These are phyloP conservation scores for Fusarium sp. DNA, from an alignment of 2,329 filamentous ascomycete genomes.

Conservation along the genomic window DNA sequence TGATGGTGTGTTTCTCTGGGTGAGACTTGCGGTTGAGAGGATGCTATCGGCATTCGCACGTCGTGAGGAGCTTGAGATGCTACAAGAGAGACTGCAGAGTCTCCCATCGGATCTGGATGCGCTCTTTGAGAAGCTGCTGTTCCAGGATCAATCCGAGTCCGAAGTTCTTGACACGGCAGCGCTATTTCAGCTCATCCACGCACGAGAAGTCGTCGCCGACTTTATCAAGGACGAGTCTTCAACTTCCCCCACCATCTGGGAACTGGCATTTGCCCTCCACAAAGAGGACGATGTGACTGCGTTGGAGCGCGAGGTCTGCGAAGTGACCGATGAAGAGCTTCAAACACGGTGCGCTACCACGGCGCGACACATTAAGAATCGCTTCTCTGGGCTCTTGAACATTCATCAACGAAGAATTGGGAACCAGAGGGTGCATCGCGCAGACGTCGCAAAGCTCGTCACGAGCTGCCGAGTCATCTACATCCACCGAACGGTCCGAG, in stretches of 20 bases:
- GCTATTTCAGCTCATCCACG: conserved; percentile 45
- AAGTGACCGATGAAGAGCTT: conserved; percentile 34
- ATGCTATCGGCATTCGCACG: conserved; percentile 34
- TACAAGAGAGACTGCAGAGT: conserved; percentile 15
- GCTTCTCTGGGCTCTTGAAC: conserved; percentile 43
- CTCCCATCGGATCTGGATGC: conserved; percentile 43
- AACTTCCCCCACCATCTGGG: conserved; percentile 46
- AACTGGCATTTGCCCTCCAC: conserved; percentile 45
- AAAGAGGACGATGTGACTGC: conserved; percentile 32
- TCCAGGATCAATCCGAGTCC: conserved; percentile 35
- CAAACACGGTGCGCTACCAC: conserved; percentile 26
- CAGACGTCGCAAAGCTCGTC: conserved; percentile 1
- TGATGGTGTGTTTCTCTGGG: conserved; percentile 50
- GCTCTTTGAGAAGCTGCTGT: conserved; percentile 46
- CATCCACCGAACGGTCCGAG: conserved; percentile 48
- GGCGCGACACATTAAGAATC: conserved; percentile 16
- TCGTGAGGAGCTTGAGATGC: background rate
- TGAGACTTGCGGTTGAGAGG: conserved; percentile 44
- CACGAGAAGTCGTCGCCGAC: conserved; percentile 46
- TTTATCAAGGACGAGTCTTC: conserved; percentile 48
- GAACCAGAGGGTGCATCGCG: conserved; percentile 11
- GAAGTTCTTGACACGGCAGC: conserved; percentile 37
- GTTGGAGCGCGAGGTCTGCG: conserved; percentile 25
- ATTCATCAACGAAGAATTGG: conserved; percentile 32
- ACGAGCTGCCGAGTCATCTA: conserved; percentile 44